Percentiles rank a stretch among this genome's conserved stretches.
Conservation (phyloP, 495 filamentous ascomycete species). For the Lindgomyces ingoldianus region DNA sequence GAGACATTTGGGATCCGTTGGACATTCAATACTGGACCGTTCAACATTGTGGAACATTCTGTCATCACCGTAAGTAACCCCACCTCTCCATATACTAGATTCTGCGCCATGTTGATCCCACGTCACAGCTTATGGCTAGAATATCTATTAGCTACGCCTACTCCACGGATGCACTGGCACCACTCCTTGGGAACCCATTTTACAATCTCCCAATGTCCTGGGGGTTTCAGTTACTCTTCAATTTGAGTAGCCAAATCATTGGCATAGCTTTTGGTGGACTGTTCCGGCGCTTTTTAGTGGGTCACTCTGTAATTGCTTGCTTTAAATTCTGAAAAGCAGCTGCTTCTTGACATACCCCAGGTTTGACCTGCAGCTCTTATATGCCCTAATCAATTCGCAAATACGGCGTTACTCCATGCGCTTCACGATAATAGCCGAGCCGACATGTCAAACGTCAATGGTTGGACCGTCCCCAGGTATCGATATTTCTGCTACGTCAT, state of each 20-base stretch:
- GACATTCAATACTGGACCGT: constrained; percentile 38
- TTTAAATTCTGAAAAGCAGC: too few species aligned
- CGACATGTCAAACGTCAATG: constrained; percentile 59
- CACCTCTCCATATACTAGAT: not conserved
- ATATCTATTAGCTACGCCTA: constrained; percentile 28
- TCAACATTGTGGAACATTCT: constrained; percentile 37
- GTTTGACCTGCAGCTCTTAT: constrained; percentile 69
- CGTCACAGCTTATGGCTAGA: constrained; percentile 25
- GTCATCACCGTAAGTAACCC: constrained; percentile 18
- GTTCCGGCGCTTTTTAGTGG: constrained; percentile 63
- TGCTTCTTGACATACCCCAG: not conserved
- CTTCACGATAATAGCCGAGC: constrained; percentile 66
- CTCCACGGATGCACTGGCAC: constrained; percentile 19
- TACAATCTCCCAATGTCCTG: constrained; percentile 69
- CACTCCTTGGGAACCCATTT: constrained; percentile 28
- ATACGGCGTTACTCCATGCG: constrained; percentile 65
- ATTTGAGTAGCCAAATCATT: constrained; percentile 69
- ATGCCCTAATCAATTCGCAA: constrained; percentile 68
- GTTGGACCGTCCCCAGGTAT: constrained; percentile 67
- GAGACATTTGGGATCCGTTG: constrained; percentile 30
- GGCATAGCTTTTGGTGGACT: constrained; percentile 76
- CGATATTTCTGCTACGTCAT: constrained; percentile 65
- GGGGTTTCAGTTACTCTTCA: constrained; percentile 67
- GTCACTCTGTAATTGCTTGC: not conserved
- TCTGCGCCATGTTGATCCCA: not conserved